Evolutionary conservation across 805 yeast genomes (phyloP).

Genomic region (Torulaspora quercuum): DNA sequence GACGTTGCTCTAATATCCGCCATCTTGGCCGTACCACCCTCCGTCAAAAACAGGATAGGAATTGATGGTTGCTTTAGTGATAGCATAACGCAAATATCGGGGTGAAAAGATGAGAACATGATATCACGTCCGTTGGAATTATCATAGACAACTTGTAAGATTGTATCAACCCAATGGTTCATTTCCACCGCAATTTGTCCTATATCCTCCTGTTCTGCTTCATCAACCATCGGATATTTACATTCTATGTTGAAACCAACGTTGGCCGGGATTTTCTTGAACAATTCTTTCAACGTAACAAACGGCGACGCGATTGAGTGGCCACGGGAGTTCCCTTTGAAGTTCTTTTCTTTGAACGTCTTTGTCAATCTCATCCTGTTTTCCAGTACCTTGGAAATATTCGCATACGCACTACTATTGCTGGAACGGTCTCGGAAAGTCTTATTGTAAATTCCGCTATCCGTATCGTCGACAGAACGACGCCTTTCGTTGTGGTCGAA

Average conservation of each 20-base stretch:
- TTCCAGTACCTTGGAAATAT: conserved; percentile 13
- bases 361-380: conserved; percentile 82
- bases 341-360: conserved; percentile 80
- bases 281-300: conserved; percentile 81
- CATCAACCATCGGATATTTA: conserved; percentile 93
- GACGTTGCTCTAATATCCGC: conserved; percentile 87
- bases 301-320: conserved; percentile 86
- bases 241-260: conserved; percentile 95
- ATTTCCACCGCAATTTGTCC: conserved; percentile 79
- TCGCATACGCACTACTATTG: conserved; percentile 10
- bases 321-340: conserved; percentile 92
- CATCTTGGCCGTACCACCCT: conserved; percentile 80
- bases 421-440: conserved; percentile 8
- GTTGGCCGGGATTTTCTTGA: conserved; percentile 70
- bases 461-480: conserved; percentile 32
- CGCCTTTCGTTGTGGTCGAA: conserved; percentile 22
- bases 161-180: conserved; percentile 86
- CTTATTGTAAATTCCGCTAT: conserved; percentile 11
- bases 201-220: conserved; percentile 83
- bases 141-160: conserved; percentile 74
- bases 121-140: conserved; percentile 77
- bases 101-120: conserved; percentile 90
- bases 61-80: conserved; percentile 90
- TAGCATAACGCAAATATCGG: conserved; percentile 81
- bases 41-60: conserved; percentile 87